These are phyloP conservation scores for Talaromyces sp. DNA, from an alignment of 2,329 filamentous ascomycete genomes.

Conservation along the genomic window DNA sequence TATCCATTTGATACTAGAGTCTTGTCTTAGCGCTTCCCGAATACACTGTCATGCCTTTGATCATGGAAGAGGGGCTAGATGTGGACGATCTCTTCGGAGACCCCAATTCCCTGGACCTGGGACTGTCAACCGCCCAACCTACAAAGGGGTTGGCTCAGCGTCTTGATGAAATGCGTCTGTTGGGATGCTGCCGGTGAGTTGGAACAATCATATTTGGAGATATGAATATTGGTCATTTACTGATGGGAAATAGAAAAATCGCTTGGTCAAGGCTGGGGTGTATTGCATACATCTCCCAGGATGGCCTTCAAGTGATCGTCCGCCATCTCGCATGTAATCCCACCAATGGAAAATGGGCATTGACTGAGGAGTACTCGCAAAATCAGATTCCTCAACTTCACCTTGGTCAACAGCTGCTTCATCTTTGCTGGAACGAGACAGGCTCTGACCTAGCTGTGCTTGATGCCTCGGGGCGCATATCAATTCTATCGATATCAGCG, in stretches of 20 bases:
- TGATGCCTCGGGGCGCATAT: slow-evolving; percentile 73
- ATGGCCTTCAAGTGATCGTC: slow-evolving; percentile 68
- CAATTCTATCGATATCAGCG: slow-evolving; percentile 67
- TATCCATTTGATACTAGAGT: background rate
- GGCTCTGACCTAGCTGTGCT: slow-evolving; percentile 79
- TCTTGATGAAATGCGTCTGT: slow-evolving; percentile 70
- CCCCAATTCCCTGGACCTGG: slow-evolving; percentile 55
- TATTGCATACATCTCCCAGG: slow-evolving; percentile 73
- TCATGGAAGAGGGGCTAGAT: slow-evolving; percentile 55
- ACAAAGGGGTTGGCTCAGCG: slow-evolving; percentile 68
- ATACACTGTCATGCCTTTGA: slow-evolving; percentile 45
- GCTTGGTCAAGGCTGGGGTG: slow-evolving; percentile 86
- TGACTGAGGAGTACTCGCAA: slow-evolving; percentile 68
- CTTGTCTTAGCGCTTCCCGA: background rate
- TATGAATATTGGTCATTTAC: background rate
- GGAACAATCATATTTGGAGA: background rate
- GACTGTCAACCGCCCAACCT: slow-evolving; percentile 51
- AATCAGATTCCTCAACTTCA: slow-evolving; percentile 59
- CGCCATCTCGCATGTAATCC: slow-evolving; percentile 68
- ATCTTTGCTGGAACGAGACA: slow-evolving; percentile 76
- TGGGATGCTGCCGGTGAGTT: slow-evolving; percentile 78
- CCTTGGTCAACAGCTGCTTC: slow-evolving; percentile 66
- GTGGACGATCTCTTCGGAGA: slow-evolving; percentile 76
- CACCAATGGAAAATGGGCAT: slow-evolving; percentile 67
- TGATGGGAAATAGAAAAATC: slow-evolving; percentile 58